Evolutionary conservation across 441 rosid species (phyloP).

Genomic region (Manihot esculenta): DNA sequence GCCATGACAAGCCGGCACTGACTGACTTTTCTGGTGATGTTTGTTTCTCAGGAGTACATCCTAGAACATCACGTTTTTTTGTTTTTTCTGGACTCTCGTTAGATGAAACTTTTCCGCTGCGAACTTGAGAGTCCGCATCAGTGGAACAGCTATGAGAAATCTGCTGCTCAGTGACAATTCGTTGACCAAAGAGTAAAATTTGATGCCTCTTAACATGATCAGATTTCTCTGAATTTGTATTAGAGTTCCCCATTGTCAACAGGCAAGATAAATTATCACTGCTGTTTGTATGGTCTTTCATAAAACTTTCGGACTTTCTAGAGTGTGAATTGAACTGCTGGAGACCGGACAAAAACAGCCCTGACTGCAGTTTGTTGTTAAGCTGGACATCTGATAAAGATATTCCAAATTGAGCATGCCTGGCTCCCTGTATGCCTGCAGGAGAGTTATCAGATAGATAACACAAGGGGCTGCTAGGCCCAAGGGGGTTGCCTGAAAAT

Average conservation of each 20-base stretch:
- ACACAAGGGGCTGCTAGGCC: slow-evolving; percentile 62
- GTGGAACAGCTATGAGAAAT: slow-evolving; percentile 46
- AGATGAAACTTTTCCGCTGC: slow-evolving; percentile 29
- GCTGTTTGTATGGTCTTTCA: slow-evolving; percentile 33
- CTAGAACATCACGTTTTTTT: slow-evolving; percentile 32
- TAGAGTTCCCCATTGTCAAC: slow-evolving; percentile 65
- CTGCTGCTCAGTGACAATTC: slow-evolving; percentile 86
- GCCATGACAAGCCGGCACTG: slow-evolving; percentile 47
- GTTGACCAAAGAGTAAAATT: slow-evolving; percentile 84
- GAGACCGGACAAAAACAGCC: slow-evolving; percentile 57
- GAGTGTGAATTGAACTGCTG: slow-evolving; percentile 44
- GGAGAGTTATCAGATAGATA: slow-evolving; percentile 70
- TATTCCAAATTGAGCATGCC: slow-evolving; percentile 89
- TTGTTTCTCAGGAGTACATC: slow-evolving; percentile 26
- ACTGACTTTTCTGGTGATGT: slow-evolving; percentile 33
- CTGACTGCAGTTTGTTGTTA: slow-evolving; percentile 61
- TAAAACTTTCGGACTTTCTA: slow-evolving; percentile 38
- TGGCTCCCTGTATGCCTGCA: slow-evolving; percentile 99
- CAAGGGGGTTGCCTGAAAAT: slow-evolving; percentile 60
- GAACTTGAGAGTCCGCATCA: slow-evolving; percentile 41
- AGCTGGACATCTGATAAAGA: slow-evolving; percentile 65
- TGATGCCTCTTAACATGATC: slow-evolving; percentile 55
- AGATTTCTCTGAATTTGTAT: slow-evolving; percentile 49
- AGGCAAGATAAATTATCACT: slow-evolving; percentile 66
- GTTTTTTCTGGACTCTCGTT: slow-evolving; percentile 28